Evolutionary conservation across 2,329 filamentous ascomycete species (phyloP), one percentile per base, ranked within the genome.

Genomic region (Scleromitrula shiraiana): DNA sequence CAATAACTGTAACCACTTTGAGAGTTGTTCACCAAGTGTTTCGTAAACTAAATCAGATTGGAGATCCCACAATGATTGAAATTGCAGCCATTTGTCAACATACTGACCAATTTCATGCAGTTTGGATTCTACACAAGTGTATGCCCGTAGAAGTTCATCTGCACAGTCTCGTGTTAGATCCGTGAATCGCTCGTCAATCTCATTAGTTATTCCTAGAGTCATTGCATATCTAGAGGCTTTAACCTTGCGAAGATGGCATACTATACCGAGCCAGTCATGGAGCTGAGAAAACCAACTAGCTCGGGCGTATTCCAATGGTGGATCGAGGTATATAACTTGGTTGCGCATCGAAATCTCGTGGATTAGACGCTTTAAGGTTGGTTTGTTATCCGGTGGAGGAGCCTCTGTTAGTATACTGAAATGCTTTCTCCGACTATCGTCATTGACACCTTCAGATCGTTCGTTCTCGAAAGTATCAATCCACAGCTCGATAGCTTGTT

Each of bases 331-430:
- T 57, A 99, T 95, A 56, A 96, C 85, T 66, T 98, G 93, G 60
- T 97, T 97, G 26, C 88, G 86, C 88, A 98, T 98, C 5, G 88
- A 93, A 46, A 99, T 84, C 64, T 98, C 93, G 58, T 96, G 88
- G 14, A 93, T 76, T 20, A 95, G 76, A 24, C 77, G 79, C 59
- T 78, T 82, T 68, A 95, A 80, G 3, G 74, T 74, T 0, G 88
- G 87, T 3, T 70, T 68, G 49, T 79, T 74, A 26, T 70, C 68
- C 55, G 71, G 75, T 9, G 56, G 51, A 12, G 56, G 51, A 12
- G 55, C 53, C 24, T 76, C 74, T 4, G 65, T 65, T 10, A 63
- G 61, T 8, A 69, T 69, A 7, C 67, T 66, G 17, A 69, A 53
- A 55, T 71, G 70, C 58, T 76, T 79, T 42, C 76, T 71, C 40